phyloP scores from a whole-genome alignment of 306 rosid species.

The Hippophae tibetana region DNA sequence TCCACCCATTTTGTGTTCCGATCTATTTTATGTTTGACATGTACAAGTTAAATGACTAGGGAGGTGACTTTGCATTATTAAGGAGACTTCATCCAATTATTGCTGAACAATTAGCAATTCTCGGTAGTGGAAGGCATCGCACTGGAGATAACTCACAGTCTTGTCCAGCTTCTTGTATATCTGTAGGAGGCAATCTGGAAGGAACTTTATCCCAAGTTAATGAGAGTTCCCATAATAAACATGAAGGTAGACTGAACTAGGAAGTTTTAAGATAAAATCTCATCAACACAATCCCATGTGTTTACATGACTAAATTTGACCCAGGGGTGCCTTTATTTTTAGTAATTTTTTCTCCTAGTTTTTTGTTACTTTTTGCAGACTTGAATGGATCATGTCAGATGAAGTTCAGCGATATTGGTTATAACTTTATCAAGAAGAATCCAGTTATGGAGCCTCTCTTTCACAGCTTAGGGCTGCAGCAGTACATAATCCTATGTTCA shows the following conservation, averaged over 20 bases:
- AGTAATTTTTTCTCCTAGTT: slow-evolving; percentile 1
- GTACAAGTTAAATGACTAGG: slow-evolving; percentile 39
- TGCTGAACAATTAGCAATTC: slow-evolving; percentile 32
- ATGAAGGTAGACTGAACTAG: slow-evolving; percentile 26
- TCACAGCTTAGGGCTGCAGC: slow-evolving; percentile 72
- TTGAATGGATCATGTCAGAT: slow-evolving; percentile 14
- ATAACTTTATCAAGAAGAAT: slow-evolving; percentile 40
- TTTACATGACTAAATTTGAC: slow-evolving; percentile 1
- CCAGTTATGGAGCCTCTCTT: slow-evolving; percentile 47
- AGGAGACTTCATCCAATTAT: slow-evolving; percentile 48
- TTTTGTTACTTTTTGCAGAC: slow-evolving; percentile 26
- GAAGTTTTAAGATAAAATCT: neutral
- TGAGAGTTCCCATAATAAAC: slow-evolving; percentile 16
- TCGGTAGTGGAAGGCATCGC: slow-evolving; percentile 4
- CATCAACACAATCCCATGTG: neutral
- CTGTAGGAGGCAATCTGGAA: slow-evolving; percentile 18
- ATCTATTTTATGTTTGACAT: slow-evolving; percentile 20
- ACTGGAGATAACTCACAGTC: slow-evolving; percentile 15
- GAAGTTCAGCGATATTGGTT: slow-evolving; percentile 50
- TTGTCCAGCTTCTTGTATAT: slow-evolving; percentile 16
- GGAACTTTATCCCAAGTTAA: slow-evolving; percentile 27
- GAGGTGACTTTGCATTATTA: slow-evolving; percentile 64
- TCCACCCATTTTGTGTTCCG: slow-evolving; percentile 7
- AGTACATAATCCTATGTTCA: slow-evolving; percentile 70
- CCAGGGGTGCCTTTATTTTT: neutral